These are phyloP conservation scores for Fusarium sp. DNA, from an alignment of 2,329 filamentous ascomycete species.

Conservation along the genomic window DNA sequence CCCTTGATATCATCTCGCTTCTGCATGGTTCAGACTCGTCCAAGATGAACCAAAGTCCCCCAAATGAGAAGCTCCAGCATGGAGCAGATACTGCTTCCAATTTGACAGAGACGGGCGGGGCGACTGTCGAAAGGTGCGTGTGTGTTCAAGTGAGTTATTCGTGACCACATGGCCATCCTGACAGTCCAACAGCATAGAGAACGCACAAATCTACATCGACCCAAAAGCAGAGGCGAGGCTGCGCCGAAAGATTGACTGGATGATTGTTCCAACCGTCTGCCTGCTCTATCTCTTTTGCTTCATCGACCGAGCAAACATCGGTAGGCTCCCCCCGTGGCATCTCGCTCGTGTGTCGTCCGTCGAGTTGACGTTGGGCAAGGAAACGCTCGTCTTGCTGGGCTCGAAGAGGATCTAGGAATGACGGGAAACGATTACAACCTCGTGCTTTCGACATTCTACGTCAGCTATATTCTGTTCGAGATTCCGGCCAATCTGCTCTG, in stretches of 20 bases:
- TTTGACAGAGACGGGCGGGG: not conserved
- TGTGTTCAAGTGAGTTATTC: accelerated
- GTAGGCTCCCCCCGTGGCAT: not conserved
- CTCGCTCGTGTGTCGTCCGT: accelerated
- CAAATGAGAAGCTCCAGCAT: slow-evolving; percentile 17
- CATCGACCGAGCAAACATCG: slow-evolving; percentile 61
- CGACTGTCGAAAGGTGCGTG: slow-evolving; percentile 6
- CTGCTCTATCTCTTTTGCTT: slow-evolving; percentile 70
- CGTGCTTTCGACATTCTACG: slow-evolving; percentile 69
- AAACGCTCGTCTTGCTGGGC: slow-evolving; percentile 30
- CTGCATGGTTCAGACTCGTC: too few species aligned
- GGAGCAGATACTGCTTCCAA: slow-evolving; percentile 14
- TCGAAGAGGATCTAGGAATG: slow-evolving; percentile 33
- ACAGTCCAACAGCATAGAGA: slow-evolving; percentile 7
- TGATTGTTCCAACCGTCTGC: slow-evolving; percentile 24
- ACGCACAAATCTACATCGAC: slow-evolving; percentile 11
- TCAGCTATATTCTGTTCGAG: slow-evolving; percentile 72
- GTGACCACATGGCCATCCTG: not conserved
- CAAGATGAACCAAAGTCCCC: slow-evolving; percentile 2
- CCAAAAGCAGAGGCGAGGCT: slow-evolving; percentile 19
- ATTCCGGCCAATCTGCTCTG: slow-evolving; percentile 70
- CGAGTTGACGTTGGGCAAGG: slow-evolving; percentile 7
- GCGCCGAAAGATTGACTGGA: slow-evolving; percentile 24
- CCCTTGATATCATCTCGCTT: not conserved
- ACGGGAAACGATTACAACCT: slow-evolving; percentile 68